A percentile compares a stretch with the other conserved stretches of the same genome.
Evolutionary conservation across 2,329 filamentous ascomycete genomes (phyloP).

Genomic region (Fusarium coffeatum): DNA sequence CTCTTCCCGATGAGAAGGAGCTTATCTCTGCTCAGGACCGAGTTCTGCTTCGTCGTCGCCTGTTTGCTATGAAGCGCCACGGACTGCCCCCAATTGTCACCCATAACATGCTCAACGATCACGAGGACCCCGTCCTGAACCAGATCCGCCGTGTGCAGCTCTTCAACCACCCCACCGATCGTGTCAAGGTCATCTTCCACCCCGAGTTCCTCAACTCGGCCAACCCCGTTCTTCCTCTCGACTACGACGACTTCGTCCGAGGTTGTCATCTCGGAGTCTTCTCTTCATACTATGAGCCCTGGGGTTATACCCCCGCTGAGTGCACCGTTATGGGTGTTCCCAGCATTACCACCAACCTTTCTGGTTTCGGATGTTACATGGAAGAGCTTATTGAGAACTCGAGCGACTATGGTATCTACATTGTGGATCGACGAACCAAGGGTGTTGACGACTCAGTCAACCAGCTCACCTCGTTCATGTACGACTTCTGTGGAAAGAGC

Average conservation of each 20-base stretch:
- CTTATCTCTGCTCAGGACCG: conserved; percentile 92
- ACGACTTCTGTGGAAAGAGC: conserved; percentile 92
- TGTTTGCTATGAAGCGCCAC: conserved; percentile 97
- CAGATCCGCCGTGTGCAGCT: conserved; percentile 95
- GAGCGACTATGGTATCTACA: conserved; percentile 98
- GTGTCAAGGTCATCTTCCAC: conserved; percentile 98
- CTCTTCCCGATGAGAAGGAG: conserved; percentile 96
- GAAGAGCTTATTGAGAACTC: conserved; percentile 99
- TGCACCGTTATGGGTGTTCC: conserved; percentile 99
- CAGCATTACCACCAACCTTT: conserved; percentile 97
- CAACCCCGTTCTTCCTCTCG: conserved; percentile 93
- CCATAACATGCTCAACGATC: conserved; percentile 97
- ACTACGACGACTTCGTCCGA: conserved; percentile 98
- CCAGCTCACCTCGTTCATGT: conserved; percentile 88
- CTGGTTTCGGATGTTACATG: conserved; percentile 99
- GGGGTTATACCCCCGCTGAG: conserved; percentile 98
- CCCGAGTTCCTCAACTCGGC: conserved; percentile 96
- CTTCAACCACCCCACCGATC: conserved; percentile 94
- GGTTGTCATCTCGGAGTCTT: conserved; percentile 97
- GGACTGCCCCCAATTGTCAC: conserved; percentile 94
- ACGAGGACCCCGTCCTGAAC: conserved; percentile 93
- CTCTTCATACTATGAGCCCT: conserved; percentile 98
- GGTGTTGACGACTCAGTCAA: conserved; percentile 98
- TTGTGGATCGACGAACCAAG: conserved; percentile 94
- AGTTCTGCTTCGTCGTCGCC: conserved; percentile 86